These are phyloP conservation scores for Nitzschia putrida DNA, from an alignment of 108 stramenopile genomes.

Conservation along the genomic window DNA sequence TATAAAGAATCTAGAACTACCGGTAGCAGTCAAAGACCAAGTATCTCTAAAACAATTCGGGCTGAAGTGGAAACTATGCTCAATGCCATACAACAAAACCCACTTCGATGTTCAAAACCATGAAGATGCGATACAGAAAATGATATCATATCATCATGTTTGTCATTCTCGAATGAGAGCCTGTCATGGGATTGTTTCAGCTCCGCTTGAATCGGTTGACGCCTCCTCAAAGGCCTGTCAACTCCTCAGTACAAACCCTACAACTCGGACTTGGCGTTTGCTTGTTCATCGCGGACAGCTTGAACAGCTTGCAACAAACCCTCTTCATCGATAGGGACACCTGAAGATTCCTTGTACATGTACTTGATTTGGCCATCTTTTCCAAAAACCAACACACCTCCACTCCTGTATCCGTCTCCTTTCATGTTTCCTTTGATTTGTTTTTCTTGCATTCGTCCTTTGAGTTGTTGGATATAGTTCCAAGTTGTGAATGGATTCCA, in stretches of 20 bases:
- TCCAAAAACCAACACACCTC: conserved; percentile 79
- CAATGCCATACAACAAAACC: background rate
- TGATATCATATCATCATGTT: background rate
- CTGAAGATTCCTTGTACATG: conserved; percentile 76
- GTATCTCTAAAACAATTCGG: too few relatives aligned
- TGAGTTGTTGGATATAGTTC: conserved; percentile 7
- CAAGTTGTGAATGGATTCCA: conserved; percentile 47
- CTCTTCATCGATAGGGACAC: conserved; percentile 52
- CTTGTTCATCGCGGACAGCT: conserved; percentile 28
- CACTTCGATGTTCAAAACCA: background rate
- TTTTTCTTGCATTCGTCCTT: conserved; percentile 57
- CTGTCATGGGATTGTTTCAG: background rate
- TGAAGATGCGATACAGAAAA: too few relatives aligned
- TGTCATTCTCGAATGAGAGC: background rate
- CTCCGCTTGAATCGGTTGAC: background rate
- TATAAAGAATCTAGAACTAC: background rate
- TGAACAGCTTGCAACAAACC: conserved; percentile 56
- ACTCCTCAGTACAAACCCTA: background rate
- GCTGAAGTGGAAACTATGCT: background rate
- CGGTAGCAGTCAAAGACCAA: too few relatives aligned
- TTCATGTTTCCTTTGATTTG: conserved; percentile 69
- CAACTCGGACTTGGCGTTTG: background rate
- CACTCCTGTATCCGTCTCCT: conserved; percentile 80
- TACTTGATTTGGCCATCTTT: conserved; percentile 55
- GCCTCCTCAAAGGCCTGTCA: background rate